Conservation (phyloP, 148 eudicot genomes). For the Rhododendron williamsianum region DNA sequence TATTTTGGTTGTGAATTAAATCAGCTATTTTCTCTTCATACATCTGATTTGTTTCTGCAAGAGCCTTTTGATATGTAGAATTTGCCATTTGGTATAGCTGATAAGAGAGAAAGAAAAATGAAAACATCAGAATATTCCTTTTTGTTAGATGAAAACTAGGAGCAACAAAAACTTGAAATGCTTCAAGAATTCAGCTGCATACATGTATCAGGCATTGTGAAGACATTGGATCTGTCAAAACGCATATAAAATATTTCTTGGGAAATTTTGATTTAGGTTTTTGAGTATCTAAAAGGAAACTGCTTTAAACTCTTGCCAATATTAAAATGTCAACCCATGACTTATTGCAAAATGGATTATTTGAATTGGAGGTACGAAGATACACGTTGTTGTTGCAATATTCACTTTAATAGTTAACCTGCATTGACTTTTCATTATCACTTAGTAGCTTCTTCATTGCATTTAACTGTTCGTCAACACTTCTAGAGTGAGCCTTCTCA, state of each 20-base stretch:
- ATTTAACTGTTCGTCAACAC: constrained; percentile 46
- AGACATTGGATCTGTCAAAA: background rate
- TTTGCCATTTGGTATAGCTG: constrained; percentile 56
- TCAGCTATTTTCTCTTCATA: constrained; percentile 55
- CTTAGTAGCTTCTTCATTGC: constrained; percentile 44
- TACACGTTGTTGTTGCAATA: background rate
- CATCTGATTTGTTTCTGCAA: constrained; percentile 64
- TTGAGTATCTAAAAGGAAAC: background rate
- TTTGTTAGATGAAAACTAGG: background rate
- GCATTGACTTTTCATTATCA: constrained; percentile 51
- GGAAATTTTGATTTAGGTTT: background rate
- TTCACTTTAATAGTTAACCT: constrained; percentile 39
- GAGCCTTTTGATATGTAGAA: constrained; percentile 53
- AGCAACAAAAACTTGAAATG: background rate
- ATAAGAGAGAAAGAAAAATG: constrained; percentile 16
- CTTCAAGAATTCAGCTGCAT: background rate
- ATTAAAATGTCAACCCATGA: background rate
- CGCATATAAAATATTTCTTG: background rate
- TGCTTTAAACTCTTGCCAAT: background rate
- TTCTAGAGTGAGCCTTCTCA: constrained; percentile 36
- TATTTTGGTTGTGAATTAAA: constrained; percentile 45
- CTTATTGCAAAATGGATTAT: background rate
- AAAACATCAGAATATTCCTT: background rate
- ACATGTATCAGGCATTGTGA: background rate
- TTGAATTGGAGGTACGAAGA: background rate